Base-by-base conservation (phyloP, 345 rosid species). In the Dipteronia sinensis region DNA sequence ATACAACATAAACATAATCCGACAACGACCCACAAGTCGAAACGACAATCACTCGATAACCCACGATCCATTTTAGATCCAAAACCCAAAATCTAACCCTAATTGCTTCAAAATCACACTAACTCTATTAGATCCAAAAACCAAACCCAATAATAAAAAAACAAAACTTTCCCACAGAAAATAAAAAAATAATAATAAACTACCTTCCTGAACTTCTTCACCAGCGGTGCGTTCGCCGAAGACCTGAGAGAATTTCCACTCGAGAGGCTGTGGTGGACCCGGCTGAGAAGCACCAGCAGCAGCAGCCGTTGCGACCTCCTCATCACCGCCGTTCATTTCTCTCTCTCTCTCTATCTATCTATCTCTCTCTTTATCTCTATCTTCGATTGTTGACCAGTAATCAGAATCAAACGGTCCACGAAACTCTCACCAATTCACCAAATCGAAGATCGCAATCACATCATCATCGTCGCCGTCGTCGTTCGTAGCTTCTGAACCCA, bases 231-330 rank as follows among this genome's bases (percentile, higher is more conserved):
- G 90, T 53, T 93, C 98, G 23, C 98, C 97, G 87, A 93, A 93
- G 78, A 93, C 98, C 90, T 93, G 98, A 71, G 98, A 91, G 83
- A 93, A 93, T 84, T 93, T 88, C 98, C 98, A 93, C 79, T 93
- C 98, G 56, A 93, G 75, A 64, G 88, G 83, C 72, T 83, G 94
- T 64, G 88, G 90, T 78, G 89, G 88, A 69, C 80, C 88, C 65
- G 84, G 76, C 78, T 87, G 82, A 79, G 88, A 82, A 71, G 78
- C 25, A 17, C 62, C 62, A 56, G 23, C 62, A 34, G 10, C 46
- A 19, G 22, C 64, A n/a, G 10, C 83, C 66, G 83, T 67, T 67
- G 80, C 58, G 19, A 74, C 84, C 53, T 76, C 90, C 80, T 85
- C 87, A 80, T 88, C 91, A 80, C 90, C 96, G 42, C 88, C 90